These are phyloP conservation scores for Metarhizium album DNA, from an alignment of 2,329 filamentous ascomycete genomes.

Conservation along the genomic window DNA sequence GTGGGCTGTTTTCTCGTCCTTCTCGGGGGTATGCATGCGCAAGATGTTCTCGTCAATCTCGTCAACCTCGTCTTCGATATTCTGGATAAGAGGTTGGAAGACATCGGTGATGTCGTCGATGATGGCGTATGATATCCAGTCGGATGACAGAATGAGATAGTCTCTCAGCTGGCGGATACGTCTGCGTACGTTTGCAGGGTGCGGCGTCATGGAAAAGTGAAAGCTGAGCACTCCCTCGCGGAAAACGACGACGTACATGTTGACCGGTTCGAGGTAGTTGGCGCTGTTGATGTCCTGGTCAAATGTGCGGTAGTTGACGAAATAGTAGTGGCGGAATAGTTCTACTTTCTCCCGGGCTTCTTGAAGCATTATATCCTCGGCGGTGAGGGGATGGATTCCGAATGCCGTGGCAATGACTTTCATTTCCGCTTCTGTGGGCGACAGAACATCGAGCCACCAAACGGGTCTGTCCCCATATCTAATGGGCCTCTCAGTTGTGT, in stretches of 20 bases:
- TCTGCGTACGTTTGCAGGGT: conserved; percentile 89
- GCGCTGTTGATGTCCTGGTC: conserved; percentile 87
- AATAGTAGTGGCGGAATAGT: conserved; percentile 94
- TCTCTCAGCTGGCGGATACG: conserved; percentile 89
- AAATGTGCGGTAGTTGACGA: conserved; percentile 96
- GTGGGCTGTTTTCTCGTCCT: conserved; percentile 34
- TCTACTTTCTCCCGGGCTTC: conserved; percentile 98
- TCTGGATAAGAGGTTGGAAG: conserved; percentile 83
- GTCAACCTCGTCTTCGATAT: conserved; percentile 92
- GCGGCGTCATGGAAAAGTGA: conserved; percentile 92
- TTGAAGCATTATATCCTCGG: conserved; percentile 94
- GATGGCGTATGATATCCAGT: conserved; percentile 97
- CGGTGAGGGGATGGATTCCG: conserved; percentile 88
- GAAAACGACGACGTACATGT: conserved; percentile 97
- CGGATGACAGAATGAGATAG: conserved; percentile 82
- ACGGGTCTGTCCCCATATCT: conserved; percentile 75
- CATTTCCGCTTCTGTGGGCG: conserved; percentile 91
- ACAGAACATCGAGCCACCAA: conserved; percentile 92
- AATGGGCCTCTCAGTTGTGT: conserved; percentile 31
- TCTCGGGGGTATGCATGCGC: conserved; percentile 57
- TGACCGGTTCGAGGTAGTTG: conserved; percentile 87
- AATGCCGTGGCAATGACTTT: conserved; percentile 86
- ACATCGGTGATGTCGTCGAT: conserved; percentile 98
- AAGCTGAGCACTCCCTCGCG: conserved; percentile 91
- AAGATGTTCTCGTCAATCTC: conserved; percentile 92